Conservation (phyloP, 352 stramenopile species). For the Pythium phragmiticola region DNA sequence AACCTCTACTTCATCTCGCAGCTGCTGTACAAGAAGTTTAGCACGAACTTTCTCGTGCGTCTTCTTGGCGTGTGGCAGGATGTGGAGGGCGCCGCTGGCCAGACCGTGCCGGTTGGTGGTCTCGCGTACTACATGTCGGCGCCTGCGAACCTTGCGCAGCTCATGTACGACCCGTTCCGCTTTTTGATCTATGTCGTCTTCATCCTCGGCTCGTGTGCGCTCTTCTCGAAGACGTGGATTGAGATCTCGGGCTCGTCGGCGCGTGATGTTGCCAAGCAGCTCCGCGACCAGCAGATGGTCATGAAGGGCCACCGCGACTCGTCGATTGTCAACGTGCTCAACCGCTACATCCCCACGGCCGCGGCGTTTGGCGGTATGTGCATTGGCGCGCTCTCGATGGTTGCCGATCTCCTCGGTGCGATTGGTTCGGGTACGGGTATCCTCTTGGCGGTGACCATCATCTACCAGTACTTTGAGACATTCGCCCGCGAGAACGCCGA, state of each 20-base stretch:
- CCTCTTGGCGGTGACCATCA: constrained; percentile 99
- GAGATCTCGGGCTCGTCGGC: constrained; percentile 97
- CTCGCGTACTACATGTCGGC: constrained; percentile 98
- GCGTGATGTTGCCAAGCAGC: constrained; percentile 98
- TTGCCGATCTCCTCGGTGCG: constrained; percentile 97
- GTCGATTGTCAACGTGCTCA: constrained; percentile 97
- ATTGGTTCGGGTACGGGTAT: constrained; percentile 99
- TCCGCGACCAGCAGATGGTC: constrained; percentile 98
- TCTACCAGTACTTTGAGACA: constrained; percentile 99
- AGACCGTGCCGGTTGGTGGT: constrained; percentile 96
- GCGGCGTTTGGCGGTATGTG: constrained; percentile 99
- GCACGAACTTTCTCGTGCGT: constrained; percentile 97
- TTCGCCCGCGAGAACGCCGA: constrained; percentile 94
- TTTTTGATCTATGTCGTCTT: constrained; percentile 99
- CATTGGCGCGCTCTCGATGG: constrained; percentile 98
- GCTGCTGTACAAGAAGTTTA: constrained; percentile 98
- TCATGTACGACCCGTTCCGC: constrained; percentile 98
- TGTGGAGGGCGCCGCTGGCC: constrained; percentile 91
- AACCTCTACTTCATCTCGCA: constrained; percentile 99
- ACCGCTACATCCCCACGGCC: constrained; percentile 99
- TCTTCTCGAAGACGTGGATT: constrained; percentile 99
- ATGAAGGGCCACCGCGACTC: constrained; percentile 99
- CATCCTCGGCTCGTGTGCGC: constrained; percentile 97
- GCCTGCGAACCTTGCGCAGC: constrained; percentile 93
- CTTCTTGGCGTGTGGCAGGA: constrained; percentile 98